Evolutionary conservation across 2,329 filamentous ascomycete species (phyloP).

Genomic region (Cercospora beticola): DNA sequence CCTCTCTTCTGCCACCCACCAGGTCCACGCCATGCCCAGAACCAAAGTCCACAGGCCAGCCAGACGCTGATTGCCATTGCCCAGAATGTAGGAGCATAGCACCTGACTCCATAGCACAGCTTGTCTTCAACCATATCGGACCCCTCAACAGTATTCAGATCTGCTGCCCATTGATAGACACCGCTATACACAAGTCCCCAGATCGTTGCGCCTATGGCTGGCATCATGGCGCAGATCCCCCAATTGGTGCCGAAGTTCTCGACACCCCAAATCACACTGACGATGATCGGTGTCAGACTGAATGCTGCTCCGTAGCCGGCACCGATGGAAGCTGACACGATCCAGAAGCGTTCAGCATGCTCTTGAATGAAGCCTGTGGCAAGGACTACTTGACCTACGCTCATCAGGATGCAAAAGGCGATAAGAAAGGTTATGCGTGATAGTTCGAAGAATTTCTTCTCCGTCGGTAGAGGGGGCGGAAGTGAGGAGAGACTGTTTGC

Average conservation of each 20-base stretch:
- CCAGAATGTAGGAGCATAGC: constrained; percentile 83
- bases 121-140: constrained; percentile 44
- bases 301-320: constrained; percentile 87
- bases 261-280: constrained; percentile 94
- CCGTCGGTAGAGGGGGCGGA: constrained; percentile 23
- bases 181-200: constrained; percentile 89
- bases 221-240: constrained; percentile 90
- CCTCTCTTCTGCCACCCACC: constrained; percentile 74
- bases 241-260: constrained; percentile 99
- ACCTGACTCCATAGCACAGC: constrained; percentile 77
- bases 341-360: constrained; percentile 76
- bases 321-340: constrained; percentile 80
- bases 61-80: constrained; percentile 78
- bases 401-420: constrained; percentile 70
- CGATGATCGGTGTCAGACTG: constrained; percentile 82
- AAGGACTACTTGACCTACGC: constrained; percentile 70
- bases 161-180: constrained; percentile 70
- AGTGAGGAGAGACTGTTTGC: constrained; percentile 43
- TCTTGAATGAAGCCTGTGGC: constrained; percentile 73
- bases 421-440: constrained; percentile 81
- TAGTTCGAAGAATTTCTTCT: constrained; percentile 53
- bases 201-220: constrained; percentile 80
- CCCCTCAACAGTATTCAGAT: constrained; percentile 38
- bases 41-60: constrained; percentile 69
- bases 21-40: constrained; percentile 78